These are phyloP conservation scores for Psilocybe mexicana DNA, from an alignment of 1,284 basidiomycete species.

Conservation along the genomic window DNA sequence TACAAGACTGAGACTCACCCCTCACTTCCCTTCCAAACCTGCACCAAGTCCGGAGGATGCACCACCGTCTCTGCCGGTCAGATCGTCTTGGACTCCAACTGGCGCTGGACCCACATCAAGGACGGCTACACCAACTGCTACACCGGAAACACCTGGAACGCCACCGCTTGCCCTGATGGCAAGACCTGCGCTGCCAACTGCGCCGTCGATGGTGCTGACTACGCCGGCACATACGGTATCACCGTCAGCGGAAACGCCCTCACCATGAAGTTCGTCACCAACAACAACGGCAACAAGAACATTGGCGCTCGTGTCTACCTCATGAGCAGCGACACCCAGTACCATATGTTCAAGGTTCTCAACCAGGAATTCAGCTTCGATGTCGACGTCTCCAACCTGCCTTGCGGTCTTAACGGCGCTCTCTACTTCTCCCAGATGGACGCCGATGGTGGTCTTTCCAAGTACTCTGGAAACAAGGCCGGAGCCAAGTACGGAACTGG, in stretches of 20 bases:
- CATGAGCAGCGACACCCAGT: slow-evolving; percentile 15
- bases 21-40: slow-evolving; percentile 17
- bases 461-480: slow-evolving; percentile 15
- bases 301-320: slow-evolving; percentile 18
- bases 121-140: slow-evolving; percentile 17
- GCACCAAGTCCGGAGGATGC: slow-evolving; percentile 14
- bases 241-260: slow-evolving; percentile 16
- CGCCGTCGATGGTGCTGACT: slow-evolving; percentile 17
- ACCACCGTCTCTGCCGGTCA: slow-evolving; percentile 5
- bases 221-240: slow-evolving; percentile 17
- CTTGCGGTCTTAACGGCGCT: slow-evolving; percentile 18
- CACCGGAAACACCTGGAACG: slow-evolving; percentile 17
- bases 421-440: slow-evolving; percentile 20
- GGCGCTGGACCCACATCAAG: slow-evolving; percentile 15
- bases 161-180: slow-evolving; percentile 10
- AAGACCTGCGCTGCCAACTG: slow-evolving; percentile 14
- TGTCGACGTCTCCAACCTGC: slow-evolving; percentile 17
- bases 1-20: slow-evolving; percentile 19
- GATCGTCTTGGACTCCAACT: slow-evolving; percentile 18
- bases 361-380: slow-evolving; percentile 20
- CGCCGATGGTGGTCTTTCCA: slow-evolving; percentile 15
- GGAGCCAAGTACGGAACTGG: slow-evolving; percentile 18
- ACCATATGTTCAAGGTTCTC: slow-evolving; percentile 18
- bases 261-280: slow-evolving; percentile 16
- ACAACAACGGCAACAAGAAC: slow-evolving; percentile 9